Conservation (phyloP, 2,329 filamentous ascomycete genomes). For the Phyllosticta citrichinensis region DNA sequence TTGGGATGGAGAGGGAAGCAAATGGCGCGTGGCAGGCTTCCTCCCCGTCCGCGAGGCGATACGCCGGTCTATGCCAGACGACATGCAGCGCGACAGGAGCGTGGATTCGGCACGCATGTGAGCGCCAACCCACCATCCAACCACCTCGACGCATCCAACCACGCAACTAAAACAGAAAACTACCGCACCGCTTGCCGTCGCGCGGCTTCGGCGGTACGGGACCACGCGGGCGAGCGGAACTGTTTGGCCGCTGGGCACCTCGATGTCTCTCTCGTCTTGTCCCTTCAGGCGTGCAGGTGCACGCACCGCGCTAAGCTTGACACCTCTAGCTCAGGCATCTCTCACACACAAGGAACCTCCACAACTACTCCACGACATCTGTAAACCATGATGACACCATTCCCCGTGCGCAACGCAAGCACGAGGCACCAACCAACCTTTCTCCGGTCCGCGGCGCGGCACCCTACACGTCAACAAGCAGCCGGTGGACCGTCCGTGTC, state of each 20-base stretch:
- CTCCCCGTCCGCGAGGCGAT: background rate
- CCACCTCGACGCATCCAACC: background rate
- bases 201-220: background rate
- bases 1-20: background rate
- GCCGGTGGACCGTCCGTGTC: too few relatives aligned
- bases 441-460: too few relatives aligned
- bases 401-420: too few relatives aligned
- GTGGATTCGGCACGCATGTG: slow-evolving; percentile 7
- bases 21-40: slow-evolving; percentile 4
- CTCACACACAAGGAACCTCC: too few relatives aligned
- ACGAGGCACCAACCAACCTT: too few relatives aligned
- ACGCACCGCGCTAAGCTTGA: background rate
- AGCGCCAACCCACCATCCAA: background rate
- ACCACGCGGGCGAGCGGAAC: background rate
- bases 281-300: background rate
- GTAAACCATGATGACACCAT: too few relatives aligned
- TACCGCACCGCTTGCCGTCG: background rate
- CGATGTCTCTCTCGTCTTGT: background rate
- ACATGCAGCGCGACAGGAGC: slow-evolving; percentile 3
- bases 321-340: too few relatives aligned
- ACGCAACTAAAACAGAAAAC: background rate
- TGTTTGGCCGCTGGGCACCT: background rate
- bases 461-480: too few relatives aligned
- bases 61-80: background rate
- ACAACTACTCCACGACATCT: too few relatives aligned